A percentile compares a stretch with the other conserved stretches of the same genome.
Conservation (phyloP, 495 filamentous ascomycete genomes). For the Podospora appendiculata region DNA sequence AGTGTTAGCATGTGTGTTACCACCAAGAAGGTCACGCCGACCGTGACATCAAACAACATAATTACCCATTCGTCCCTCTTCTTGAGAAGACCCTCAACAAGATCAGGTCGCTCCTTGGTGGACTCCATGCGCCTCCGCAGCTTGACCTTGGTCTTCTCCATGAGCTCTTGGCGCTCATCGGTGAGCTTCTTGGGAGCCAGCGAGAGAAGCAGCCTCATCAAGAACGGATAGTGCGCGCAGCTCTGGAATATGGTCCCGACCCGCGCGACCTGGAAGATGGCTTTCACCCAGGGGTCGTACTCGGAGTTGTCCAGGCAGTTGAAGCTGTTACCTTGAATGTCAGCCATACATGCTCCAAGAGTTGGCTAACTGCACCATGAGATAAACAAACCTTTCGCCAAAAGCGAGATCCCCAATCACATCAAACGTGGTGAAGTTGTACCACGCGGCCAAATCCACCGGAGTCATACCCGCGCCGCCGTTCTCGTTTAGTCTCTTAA, state of each 20-base stretch:
- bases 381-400: constrained; percentile 31
- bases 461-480: constrained; percentile 11
- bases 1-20: neutral
- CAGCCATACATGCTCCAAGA: no score
- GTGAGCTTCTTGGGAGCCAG: constrained; percentile 15
- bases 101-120: constrained; percentile 32
- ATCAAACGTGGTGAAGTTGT: constrained; percentile 55
- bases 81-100: constrained; percentile 43
- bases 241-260: constrained; percentile 29
- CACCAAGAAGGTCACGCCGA: neutral
- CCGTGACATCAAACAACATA: neutral
- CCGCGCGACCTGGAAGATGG: constrained; percentile 35
- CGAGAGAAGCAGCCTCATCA: constrained; percentile 18
- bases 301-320: constrained; percentile 39
- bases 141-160: constrained; percentile 28
- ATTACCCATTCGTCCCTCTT: constrained; percentile 37
- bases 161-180: constrained; percentile 27
- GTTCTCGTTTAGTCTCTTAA: constrained; percentile 33
- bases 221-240: constrained; percentile 17
- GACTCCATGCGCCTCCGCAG: constrained; percentile 33
- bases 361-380: no score
- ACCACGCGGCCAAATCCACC: constrained; percentile 46
- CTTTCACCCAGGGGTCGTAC: constrained; percentile 48
- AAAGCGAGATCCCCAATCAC: constrained; percentile 55
- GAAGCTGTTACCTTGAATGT: constrained; percentile 26